These are phyloP conservation scores for Dimargaris cristalligena DNA, from an alignment of 192 early-diverging fungal species.

Conservation along the genomic window DNA sequence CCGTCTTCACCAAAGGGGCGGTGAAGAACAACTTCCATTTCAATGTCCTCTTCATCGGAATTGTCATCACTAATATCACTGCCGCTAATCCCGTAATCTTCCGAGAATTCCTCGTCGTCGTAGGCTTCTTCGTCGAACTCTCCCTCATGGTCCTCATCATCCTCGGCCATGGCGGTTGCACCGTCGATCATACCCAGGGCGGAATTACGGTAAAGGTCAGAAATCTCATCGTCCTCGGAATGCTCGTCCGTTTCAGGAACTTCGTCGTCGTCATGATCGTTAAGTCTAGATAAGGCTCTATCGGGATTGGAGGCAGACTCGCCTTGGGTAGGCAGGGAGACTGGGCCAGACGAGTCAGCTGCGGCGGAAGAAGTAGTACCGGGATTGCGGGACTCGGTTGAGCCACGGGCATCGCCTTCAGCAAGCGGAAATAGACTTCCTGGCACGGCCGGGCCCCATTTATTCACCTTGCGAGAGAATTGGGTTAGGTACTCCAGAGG, in stretches of 20 bases:
- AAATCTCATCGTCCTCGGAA: conserved; percentile 48
- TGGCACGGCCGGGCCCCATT: too few relatives aligned
- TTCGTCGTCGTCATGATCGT: too few relatives aligned
- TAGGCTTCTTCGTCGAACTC: conserved; percentile 50
- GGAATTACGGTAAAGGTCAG: conserved; percentile 67
- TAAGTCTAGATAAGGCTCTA: too few relatives aligned
- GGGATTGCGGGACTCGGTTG: too few relatives aligned
- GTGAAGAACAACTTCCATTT: conserved; percentile 15
- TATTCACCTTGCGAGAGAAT: conserved; percentile 35
- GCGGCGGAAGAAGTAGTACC: too few relatives aligned
- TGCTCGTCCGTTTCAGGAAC: too few relatives aligned
- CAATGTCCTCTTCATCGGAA: conserved; percentile 33
- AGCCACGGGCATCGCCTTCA: too few relatives aligned
- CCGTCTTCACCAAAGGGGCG: conserved; percentile 25
- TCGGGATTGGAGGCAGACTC: too few relatives aligned
- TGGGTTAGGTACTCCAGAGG: conserved; percentile 83
- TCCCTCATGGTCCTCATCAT: conserved; percentile 43
- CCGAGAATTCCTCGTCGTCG: conserved; percentile 38
- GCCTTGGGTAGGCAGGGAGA: too few relatives aligned
- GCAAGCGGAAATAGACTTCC: too few relatives aligned
- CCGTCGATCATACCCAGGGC: conserved; percentile 66
- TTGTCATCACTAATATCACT: conserved; percentile 42
- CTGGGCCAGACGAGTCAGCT: too few relatives aligned
- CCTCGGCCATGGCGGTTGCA: conserved; percentile 46
- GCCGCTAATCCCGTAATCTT: conserved; percentile 24